These are phyloP conservation scores for Kazachstania sp. DNA, from an alignment of 1,139 yeast genomes.

Conservation along the genomic window DNA sequence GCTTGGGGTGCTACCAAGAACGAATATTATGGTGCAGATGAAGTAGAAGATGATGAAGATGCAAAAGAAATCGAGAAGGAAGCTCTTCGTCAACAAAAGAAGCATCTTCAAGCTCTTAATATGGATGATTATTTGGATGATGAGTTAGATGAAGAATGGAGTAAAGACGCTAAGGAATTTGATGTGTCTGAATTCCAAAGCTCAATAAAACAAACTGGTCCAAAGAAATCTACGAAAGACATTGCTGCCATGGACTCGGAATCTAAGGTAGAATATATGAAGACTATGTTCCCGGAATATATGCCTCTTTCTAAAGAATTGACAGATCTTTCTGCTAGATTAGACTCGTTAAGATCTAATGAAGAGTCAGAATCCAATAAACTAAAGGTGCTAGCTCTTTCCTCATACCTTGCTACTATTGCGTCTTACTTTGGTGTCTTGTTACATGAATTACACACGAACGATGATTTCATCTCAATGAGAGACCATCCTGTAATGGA, in stretches of 20 bases:
- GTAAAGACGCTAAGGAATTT: conserved; percentile 36
- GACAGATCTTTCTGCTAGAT: conserved; percentile 37
- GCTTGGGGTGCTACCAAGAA: conserved; percentile 76
- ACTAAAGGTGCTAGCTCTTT: conserved; percentile 58
- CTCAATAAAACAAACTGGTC: conserved; percentile 33
- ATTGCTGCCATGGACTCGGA: conserved; percentile 32
- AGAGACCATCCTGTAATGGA: conserved; percentile 88
- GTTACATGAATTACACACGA: conserved; percentile 42
- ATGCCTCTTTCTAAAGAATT: conserved; percentile 67
- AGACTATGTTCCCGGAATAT: conserved; percentile 71
- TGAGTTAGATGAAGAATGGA: conserved; percentile 70
- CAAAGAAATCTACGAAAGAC: conserved; percentile 23
- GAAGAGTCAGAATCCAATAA: conserved; percentile 34
- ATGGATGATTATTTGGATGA: conserved; percentile 82
- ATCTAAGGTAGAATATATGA: conserved; percentile 43
- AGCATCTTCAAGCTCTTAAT: conserved; percentile 69
- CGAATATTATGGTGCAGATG: conserved; percentile 81
- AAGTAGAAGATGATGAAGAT: conserved; percentile 64
- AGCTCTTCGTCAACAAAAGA: conserved; percentile 79
- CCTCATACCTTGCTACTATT: conserved; percentile 68
- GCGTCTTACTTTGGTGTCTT: conserved; percentile 70
- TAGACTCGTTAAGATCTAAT: conserved; percentile 33
- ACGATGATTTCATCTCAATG: conserved; percentile 52
- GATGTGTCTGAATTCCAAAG: conserved; percentile 33
- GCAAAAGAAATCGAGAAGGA: conserved; percentile 78